Percentiles rank a stretch among this genome's conserved stretches.
Evolutionary conservation across 2,329 filamentous ascomycete genomes (phyloP).

Genomic region (Paraconiothyrium brasiliense): DNA sequence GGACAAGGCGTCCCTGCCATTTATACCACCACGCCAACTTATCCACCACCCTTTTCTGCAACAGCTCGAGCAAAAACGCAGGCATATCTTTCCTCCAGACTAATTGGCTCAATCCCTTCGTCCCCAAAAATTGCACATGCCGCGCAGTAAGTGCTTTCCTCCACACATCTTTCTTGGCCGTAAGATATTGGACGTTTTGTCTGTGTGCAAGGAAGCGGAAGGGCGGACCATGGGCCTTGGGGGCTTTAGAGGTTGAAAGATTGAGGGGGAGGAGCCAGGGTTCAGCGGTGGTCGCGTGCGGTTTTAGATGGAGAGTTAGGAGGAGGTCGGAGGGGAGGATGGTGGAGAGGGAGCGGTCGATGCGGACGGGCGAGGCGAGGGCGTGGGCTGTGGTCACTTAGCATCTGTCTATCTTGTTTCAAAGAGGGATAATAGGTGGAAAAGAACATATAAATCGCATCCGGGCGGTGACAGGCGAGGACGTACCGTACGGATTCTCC

Average conservation of each 20-base stretch:
- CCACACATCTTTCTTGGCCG: constrained; percentile 31
- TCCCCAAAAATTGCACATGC: background rate
- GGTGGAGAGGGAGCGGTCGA: constrained; percentile 61
- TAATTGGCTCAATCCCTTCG: constrained; percentile 22
- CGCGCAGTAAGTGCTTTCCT: constrained; percentile 43
- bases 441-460: no score
- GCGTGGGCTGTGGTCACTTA: constrained; percentile 62
- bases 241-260: constrained; percentile 31
- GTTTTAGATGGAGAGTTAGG: constrained; percentile 66
- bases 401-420: background rate
- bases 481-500: constrained; percentile 71
- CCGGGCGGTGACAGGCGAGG: background rate
- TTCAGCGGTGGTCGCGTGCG: constrained; percentile 62
- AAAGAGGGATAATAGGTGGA: no score
- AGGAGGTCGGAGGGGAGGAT: constrained; percentile 70
- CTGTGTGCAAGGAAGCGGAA: constrained; percentile 32
- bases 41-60: constrained; percentile 49
- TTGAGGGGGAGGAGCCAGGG: constrained; percentile 66
- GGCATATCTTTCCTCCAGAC: constrained; percentile 61
- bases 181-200: constrained; percentile 27
- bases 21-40: constrained; percentile 49
- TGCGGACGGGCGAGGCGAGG: constrained; percentile 68
- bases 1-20: constrained; percentile 32
- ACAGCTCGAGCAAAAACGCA: constrained; percentile 49
- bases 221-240: constrained; percentile 35